These are phyloP conservation scores for Haplosporangium gracile DNA, from an alignment of 192 early-diverging fungal genomes.

Conservation along the genomic window DNA sequence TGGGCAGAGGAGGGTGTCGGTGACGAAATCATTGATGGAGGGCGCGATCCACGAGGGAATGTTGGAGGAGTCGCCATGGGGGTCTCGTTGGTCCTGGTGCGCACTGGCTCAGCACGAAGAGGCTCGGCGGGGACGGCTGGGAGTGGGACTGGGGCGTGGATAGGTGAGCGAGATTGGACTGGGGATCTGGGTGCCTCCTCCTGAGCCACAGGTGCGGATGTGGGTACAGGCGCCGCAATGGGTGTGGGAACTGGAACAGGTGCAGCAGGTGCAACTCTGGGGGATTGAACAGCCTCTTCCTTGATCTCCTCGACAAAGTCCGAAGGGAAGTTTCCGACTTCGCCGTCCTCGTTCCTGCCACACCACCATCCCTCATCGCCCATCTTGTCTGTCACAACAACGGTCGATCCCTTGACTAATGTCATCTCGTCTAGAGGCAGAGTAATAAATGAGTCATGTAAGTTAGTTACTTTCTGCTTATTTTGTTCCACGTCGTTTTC, in stretches of 20 bases:
- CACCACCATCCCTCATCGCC: conserved; percentile 69
- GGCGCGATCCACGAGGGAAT: conserved; percentile 36
- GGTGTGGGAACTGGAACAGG: conserved; percentile 14
- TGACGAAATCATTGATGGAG: conserved; percentile 47
- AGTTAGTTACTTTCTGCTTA: background rate
- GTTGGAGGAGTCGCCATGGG: conserved; percentile 40
- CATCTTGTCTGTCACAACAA: conserved; percentile 62
- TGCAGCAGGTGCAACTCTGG: conserved; percentile 10
- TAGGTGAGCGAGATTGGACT: conserved; percentile 16
- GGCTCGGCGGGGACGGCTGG: conserved; percentile 32
- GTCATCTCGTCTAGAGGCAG: conserved; percentile 61
- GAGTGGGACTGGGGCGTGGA: conserved; percentile 29
- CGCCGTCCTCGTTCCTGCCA: conserved; percentile 66
- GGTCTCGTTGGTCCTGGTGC: conserved; percentile 22
- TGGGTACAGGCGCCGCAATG: background rate
- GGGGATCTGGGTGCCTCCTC: conserved; percentile 47
- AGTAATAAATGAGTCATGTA: background rate
- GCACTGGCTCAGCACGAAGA: conserved; percentile 15
- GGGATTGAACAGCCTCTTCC: conserved; percentile 23
- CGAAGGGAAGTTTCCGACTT: conserved; percentile 66
- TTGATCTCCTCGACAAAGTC: conserved; percentile 68
- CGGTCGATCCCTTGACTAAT: conserved; percentile 57
- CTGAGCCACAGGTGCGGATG: conserved; percentile 1
- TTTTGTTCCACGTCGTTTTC: no score
- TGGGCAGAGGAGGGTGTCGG: conserved; percentile 17